phyloP scores from a whole-genome alignment of 257 asterid species.

The Solanum neorickii region DNA sequence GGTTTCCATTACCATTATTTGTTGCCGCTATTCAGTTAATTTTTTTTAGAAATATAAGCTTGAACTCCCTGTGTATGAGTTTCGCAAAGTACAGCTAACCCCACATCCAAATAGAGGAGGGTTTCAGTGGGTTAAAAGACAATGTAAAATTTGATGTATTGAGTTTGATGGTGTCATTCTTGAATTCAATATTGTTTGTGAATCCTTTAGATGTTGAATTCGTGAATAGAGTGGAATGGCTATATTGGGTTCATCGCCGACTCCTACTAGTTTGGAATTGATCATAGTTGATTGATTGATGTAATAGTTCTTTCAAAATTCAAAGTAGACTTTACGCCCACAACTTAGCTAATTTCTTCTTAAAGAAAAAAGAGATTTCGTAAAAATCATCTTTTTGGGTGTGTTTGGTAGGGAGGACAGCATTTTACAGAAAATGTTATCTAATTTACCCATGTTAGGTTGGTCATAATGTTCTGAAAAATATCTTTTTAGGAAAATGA shows the following conservation, averaged over 20 bases:
- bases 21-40: not conserved
- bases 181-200: not conserved
- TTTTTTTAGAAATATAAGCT: not conserved
- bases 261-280: not conserved
- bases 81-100: not conserved
- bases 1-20: not conserved
- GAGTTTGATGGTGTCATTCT: not conserved
- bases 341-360: not conserved
- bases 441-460: not conserved
- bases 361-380: not conserved
- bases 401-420: not conserved
- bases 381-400: not conserved
- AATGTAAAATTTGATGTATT: not conserved
- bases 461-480: not conserved
- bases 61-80: not conserved
- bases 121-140: not conserved
- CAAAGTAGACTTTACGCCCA: not conserved
- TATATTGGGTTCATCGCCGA: not conserved
- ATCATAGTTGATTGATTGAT: not conserved
- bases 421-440: not conserved
- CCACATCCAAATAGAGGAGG: not conserved
- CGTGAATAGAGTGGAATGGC: not conserved
- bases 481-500: not conserved
- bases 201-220: not conserved
- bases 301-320: not conserved